Conservation (phyloP, 2,329 filamentous ascomycete genomes). For the Trichoderma koningii region DNA sequence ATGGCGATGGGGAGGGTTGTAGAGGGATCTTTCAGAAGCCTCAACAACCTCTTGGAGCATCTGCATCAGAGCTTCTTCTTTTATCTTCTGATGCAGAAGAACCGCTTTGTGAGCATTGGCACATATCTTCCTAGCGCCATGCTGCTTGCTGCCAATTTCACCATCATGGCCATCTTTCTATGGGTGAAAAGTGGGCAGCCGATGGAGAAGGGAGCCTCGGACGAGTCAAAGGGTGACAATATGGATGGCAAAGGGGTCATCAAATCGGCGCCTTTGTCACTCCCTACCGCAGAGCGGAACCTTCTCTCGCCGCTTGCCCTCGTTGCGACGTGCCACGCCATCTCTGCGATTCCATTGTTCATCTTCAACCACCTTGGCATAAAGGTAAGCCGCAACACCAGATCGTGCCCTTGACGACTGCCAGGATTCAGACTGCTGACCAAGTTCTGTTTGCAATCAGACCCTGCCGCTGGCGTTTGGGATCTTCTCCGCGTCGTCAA, state of each 20-base stretch:
- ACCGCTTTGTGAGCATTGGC: conserved; percentile 95
- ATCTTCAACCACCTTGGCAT: conserved; percentile 76
- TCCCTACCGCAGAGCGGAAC: conserved; percentile 46
- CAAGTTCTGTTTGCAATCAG: conserved; percentile 19
- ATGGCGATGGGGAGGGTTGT: conserved; percentile 90
- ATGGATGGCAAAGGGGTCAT: background rate
- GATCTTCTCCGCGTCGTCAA: conserved; percentile 57
- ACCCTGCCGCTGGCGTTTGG: conserved; percentile 61
- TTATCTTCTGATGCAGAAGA: conserved; percentile 87
- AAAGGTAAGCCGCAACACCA: conserved; percentile 53
- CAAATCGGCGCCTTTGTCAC: background rate
- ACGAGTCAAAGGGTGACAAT: conserved; percentile 20
- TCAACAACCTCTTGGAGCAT: conserved; percentile 96
- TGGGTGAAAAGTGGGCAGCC: conserved; percentile 83
- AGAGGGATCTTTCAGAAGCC: conserved; percentile 85
- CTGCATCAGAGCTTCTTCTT: conserved; percentile 99
- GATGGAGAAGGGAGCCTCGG: background rate
- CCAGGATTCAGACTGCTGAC: background rate
- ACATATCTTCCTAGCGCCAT: conserved; percentile 98
- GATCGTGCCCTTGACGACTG: background rate
- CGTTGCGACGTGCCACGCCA: conserved; percentile 71
- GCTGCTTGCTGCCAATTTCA: conserved; percentile 92
- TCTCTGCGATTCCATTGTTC: conserved; percentile 79
- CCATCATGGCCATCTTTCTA: conserved; percentile 89
- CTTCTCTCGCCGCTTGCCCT: conserved; percentile 73